Base-by-base conservation (phyloP, 1,139 yeast genomes). In the Magnusiomyces suaveolens region DNA sequence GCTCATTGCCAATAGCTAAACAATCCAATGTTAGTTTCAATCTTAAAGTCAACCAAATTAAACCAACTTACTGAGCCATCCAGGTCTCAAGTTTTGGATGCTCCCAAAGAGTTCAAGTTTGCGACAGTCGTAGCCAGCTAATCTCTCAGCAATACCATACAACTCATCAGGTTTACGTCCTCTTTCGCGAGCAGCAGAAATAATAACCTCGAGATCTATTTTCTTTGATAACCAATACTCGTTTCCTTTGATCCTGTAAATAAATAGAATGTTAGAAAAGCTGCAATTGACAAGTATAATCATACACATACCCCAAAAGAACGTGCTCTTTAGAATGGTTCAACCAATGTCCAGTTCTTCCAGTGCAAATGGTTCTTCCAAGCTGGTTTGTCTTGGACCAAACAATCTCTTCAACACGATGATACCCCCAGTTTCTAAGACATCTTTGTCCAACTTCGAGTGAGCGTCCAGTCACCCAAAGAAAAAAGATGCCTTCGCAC, bases 381-480 rank as follows among this genome's bases (percentile, higher is more conserved):
- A 90, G 72, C 66, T 90, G 97, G 67, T 90, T 90, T 12, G 94
- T 80, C 67, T 90, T 90, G 57, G 88, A 79, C 97, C 97, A 90
- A 23, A 90, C 80, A 61, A 90, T 70, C 67, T 89, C 97, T 66
- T 89, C 92, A 26, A 81, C 72, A 4, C 84, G 80, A 36, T 68
- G 66, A 66, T 90, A 90, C 0, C 97, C 97, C 96, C 97, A 89
- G 59, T 79, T 80, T 4, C 68, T 68, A 55, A 90, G 71, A 10
- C 92, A 88, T 57, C 80, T 80, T 46, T 95, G 77, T 0, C 97
- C 97, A 43, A 85, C 75, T 62, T 90, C 97, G 60, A 88, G 82
- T 2, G 96, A 89, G 51, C 97, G 75, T 0, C 97, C 97, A 0
- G 97, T 90, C 3, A 89, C 97, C 97, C 97, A 90, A 33, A 90